These are phyloP conservation scores for Annulohypoxylon truncatum DNA, from an alignment of 2,329 filamentous ascomycete genomes.

Conservation along the genomic window DNA sequence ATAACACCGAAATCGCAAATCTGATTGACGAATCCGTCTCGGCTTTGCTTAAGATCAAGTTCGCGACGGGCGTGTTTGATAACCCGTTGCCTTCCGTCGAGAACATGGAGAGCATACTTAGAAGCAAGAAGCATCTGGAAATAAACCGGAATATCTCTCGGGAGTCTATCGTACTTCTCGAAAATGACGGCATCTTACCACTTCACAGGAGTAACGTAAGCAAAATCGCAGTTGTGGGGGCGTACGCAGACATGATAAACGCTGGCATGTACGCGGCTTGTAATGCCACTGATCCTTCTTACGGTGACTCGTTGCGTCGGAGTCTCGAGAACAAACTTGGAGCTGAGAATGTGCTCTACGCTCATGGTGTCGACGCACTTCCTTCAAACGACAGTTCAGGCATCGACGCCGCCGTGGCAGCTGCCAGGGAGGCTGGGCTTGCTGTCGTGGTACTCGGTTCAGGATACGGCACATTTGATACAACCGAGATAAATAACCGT, in stretches of 20 bases:
- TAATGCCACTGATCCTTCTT: constrained; percentile 38
- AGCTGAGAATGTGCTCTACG: constrained; percentile 40
- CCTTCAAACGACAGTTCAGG: constrained; percentile 32
- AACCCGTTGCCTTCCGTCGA: constrained; percentile 39
- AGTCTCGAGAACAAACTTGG: constrained; percentile 39
- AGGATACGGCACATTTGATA: constrained; percentile 35
- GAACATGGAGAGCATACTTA: constrained; percentile 26
- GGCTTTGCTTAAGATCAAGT: constrained; percentile 49
- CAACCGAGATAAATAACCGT: constrained; percentile 42
- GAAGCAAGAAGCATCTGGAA: constrained; percentile 28
- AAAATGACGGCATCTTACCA: constrained; percentile 40
- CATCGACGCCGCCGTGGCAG: constrained; percentile 41
- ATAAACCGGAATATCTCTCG: constrained; percentile 38
- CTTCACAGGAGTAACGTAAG: not conserved
- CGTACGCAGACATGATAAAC: constrained; percentile 36
- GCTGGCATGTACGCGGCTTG: constrained; percentile 30
- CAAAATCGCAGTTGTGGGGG: constrained; percentile 38
- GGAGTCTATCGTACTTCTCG: constrained; percentile 40
- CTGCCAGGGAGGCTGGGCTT: constrained; percentile 47
- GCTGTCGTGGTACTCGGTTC: constrained; percentile 50
- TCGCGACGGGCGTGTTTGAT: constrained; percentile 40
- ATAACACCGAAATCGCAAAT: constrained; percentile 40
- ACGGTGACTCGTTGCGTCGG: constrained; percentile 39
- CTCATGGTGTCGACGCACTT: constrained; percentile 30
- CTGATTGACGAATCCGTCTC: constrained; percentile 46